A percentile compares a stretch with the other conserved stretches of the same genome.
Conservation (phyloP, 2,329 filamentous ascomycete genomes). For the Sporothrix euskadiensis region DNA sequence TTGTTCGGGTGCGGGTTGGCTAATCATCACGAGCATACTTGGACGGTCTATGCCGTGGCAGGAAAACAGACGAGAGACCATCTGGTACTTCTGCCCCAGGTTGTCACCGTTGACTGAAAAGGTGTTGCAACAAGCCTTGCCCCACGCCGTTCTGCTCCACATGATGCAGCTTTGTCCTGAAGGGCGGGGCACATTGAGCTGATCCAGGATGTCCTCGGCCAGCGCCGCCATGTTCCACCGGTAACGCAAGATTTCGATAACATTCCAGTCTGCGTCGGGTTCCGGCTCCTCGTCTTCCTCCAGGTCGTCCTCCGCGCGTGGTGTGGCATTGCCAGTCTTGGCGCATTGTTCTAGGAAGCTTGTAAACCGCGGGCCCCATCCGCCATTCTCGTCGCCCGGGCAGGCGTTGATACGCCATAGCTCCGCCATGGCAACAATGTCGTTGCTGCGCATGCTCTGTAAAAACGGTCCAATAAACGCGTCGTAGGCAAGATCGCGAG, state of each 20-base stretch:
- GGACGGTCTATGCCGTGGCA: too few relatives aligned
- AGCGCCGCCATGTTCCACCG: constrained; percentile 3
- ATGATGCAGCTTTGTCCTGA: background rate
- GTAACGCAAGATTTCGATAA: background rate
- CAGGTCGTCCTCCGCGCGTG: background rate
- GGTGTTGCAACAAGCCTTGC: too few relatives aligned
- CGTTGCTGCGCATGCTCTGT: background rate
- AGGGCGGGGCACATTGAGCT: background rate
- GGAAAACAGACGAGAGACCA: too few relatives aligned
- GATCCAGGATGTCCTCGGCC: background rate
- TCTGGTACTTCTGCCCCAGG: too few relatives aligned
- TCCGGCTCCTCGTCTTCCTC: background rate
- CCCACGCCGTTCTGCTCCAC: background rate
- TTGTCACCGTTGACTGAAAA: too few relatives aligned
- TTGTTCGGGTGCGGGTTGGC: background rate
- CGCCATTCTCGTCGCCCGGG: background rate
- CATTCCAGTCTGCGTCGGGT: background rate
- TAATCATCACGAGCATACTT: background rate
- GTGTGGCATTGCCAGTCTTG: background rate
- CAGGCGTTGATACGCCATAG: background rate
- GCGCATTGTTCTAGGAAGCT: background rate
- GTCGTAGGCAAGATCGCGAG: background rate
- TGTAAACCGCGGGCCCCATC: background rate
- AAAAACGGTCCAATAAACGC: background rate
- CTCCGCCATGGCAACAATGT: background rate